phyloP scores from a whole-genome alignment of 129 eudicot genomes.

The Dittrichia graveolens region DNA sequence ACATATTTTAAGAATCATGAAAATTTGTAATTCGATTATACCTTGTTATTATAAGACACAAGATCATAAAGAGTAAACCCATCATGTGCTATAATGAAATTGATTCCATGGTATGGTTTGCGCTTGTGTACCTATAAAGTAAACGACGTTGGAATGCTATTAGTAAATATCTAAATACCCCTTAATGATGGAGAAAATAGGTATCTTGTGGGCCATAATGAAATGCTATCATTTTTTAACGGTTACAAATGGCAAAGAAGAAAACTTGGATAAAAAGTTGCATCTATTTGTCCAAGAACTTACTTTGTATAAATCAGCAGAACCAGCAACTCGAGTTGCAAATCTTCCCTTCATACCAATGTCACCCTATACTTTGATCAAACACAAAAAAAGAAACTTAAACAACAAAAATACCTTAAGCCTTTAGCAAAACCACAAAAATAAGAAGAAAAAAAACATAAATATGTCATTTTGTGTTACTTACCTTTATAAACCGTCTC shows the following conservation, averaged over 20 bases:
- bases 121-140: conserved; percentile 75
- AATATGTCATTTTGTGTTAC: conserved; percentile 6
- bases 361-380: conserved; percentile 65
- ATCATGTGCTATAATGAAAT: conserved; percentile 93
- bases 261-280: background rate
- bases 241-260: background rate
- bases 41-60: conserved; percentile 91
- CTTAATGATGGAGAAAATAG: background rate
- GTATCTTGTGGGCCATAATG: conserved; percentile 5
- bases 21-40: conserved; percentile 30
- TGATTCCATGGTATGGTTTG: conserved; percentile 90
- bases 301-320: conserved; percentile 92
- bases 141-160: conserved; percentile 3
- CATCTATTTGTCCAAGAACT: conserved; percentile 13
- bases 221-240: background rate
- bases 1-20: conserved; percentile 2
- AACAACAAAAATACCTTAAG: conserved; percentile 15
- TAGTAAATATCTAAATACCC: background rate
- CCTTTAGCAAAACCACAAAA: background rate
- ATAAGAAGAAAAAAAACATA: background rate
- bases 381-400: background rate
- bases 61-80: conserved; percentile 96
- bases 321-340: conserved; percentile 93
- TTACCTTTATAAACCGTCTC: conserved; percentile 85
- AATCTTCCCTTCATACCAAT: conserved; percentile 86